Base-by-base conservation (phyloP, 2,329 filamentous ascomycete genomes). In the Fusarium sp. region DNA sequence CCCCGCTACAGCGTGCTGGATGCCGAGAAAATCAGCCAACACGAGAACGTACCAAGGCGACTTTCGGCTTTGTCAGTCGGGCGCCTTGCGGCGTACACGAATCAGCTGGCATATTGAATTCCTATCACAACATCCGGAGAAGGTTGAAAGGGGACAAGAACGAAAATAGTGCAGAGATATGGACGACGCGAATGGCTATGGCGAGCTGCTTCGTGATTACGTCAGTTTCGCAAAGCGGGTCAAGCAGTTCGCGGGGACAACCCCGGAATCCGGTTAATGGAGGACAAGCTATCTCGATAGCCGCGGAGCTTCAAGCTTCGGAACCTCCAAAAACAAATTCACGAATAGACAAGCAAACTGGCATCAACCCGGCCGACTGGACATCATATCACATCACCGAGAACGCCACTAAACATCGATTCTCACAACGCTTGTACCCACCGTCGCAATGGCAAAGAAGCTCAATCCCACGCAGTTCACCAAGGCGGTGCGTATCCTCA, bases 401-500 rank as follows among this genome's bases (percentile, higher is more conserved):
- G 27, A 28, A n/a, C 27, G 13, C 23, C 23, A 28, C 15, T 16
- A 13, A 51, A 9, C 31, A 34, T 34, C 31, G 8, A 16, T n/a
- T 23, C 4, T 15, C 8, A 2, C n/a, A n/a, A 13, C n/a, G 48
- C 2, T 15, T 34, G 18, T 9, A 5, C 16, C 8, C 8, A 3
- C 31, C 15, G 8, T 18, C 43, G 51, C 27, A 39, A 81, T 81
- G 79, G 75, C 79, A 3, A 80, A 78, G 56, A 78, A 75, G 55
- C 65, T 82, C 58, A 76, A 73, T 10, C 78, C 80, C 7, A 75
- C 76, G 7, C 74, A 71, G 39, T 82, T 82, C 63, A 79, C 77
- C 30, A 78, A 78, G 36, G 78, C 79, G 53, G 80, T 82, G 58
- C 53, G 73, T 75, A 34, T 34, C 2, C 44, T 11, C 28, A 30